phyloP scores from a whole-genome alignment of 306 rosid genomes.

The Malus sieversii region DNA sequence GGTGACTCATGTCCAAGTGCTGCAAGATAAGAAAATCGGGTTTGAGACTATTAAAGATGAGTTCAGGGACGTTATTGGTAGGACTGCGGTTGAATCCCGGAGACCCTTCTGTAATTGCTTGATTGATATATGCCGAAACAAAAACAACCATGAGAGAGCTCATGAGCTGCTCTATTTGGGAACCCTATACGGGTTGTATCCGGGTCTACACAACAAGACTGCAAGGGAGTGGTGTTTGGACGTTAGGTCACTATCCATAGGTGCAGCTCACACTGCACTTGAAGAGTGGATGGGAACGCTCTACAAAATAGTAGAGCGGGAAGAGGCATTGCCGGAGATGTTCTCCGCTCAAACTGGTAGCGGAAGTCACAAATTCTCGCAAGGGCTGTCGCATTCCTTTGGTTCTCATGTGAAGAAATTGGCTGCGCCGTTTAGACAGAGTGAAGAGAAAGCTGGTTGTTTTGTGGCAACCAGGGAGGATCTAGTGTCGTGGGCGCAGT shows the following conservation, averaged over 20 bases:
- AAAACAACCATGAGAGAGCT: constrained; percentile 56
- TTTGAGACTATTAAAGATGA: constrained; percentile 64
- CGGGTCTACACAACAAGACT: constrained; percentile 72
- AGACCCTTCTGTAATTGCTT: constrained; percentile 92
- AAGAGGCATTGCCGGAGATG: constrained; percentile 52
- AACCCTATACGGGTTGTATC: constrained; percentile 77
- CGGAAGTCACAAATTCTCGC: constrained; percentile 77
- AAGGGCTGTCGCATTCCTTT: constrained; percentile 64
- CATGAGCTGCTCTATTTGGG: constrained; percentile 91
- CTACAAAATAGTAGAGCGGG: constrained; percentile 49
- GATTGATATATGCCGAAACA: constrained; percentile 80
- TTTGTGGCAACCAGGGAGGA: constrained; percentile 76
- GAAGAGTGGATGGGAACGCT: constrained; percentile 95
- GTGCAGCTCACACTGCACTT: constrained; percentile 83
- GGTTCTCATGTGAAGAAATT: constrained; percentile 69
- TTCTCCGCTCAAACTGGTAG: constrained; percentile 77
- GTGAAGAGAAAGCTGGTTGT: constrained; percentile 62
- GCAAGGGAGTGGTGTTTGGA: constrained; percentile 69
- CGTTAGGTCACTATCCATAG: constrained; percentile 73
- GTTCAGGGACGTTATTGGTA: constrained; percentile 45
- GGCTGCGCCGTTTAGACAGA: constrained; percentile 64
- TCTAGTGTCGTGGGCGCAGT: constrained; percentile 66
- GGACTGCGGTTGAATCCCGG: constrained; percentile 56
- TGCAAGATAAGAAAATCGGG: constrained; percentile 41
- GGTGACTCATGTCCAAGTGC: constrained; percentile 39